Evolutionary conservation across 768 basidiomycete species (phyloP).

Genomic region (Floccularia luteovirens): DNA sequence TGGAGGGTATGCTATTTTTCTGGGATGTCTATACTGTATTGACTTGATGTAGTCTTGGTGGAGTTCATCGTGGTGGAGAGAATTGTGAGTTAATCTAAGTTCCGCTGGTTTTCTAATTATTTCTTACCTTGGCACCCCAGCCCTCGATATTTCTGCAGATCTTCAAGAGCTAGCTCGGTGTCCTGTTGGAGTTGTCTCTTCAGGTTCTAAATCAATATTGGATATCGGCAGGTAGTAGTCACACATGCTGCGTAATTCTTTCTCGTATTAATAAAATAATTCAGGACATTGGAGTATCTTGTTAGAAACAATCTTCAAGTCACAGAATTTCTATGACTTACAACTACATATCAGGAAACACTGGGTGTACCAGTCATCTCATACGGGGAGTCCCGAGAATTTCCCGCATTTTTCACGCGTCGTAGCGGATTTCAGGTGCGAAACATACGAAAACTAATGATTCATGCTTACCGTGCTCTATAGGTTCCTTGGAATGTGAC

Average conservation of each 20-base stretch:
- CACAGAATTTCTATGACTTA: not conserved
- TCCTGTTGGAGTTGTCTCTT: slow-evolving; percentile 87
- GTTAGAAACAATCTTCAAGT: slow-evolving; percentile 24
- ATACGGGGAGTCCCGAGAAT: slow-evolving; percentile 68
- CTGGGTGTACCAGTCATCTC: slow-evolving; percentile 88
- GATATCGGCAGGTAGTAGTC: slow-evolving; percentile 69
- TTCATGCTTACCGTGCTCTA: not conserved
- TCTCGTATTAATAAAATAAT: not conserved
- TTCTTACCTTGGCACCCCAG: slow-evolving; percentile 27
- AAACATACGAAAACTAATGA: slow-evolving; percentile 1
- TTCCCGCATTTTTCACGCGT: slow-evolving; percentile 92
- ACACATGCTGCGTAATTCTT: not conserved
- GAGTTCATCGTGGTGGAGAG: slow-evolving; percentile 41
- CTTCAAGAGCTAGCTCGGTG: slow-evolving; percentile 83
- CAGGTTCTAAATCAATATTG: slow-evolving; percentile 91
- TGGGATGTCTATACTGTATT: slow-evolving; percentile 2
- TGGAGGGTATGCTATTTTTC: slow-evolving; percentile 63
- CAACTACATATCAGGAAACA: slow-evolving; percentile 60
- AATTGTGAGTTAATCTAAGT: slow-evolving; percentile 21
- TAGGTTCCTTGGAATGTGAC: slow-evolving; percentile 77
- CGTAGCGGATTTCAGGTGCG: slow-evolving; percentile 73
- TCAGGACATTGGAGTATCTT: slow-evolving; percentile 74
- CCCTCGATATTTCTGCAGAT: slow-evolving; percentile 94
- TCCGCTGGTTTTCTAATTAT: slow-evolving; percentile 1
- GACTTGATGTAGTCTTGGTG: slow-evolving; percentile 19